These are phyloP conservation scores for Psidium friedrichsthalianum DNA, from an alignment of 345 rosid genomes.

Conservation along the genomic window DNA sequence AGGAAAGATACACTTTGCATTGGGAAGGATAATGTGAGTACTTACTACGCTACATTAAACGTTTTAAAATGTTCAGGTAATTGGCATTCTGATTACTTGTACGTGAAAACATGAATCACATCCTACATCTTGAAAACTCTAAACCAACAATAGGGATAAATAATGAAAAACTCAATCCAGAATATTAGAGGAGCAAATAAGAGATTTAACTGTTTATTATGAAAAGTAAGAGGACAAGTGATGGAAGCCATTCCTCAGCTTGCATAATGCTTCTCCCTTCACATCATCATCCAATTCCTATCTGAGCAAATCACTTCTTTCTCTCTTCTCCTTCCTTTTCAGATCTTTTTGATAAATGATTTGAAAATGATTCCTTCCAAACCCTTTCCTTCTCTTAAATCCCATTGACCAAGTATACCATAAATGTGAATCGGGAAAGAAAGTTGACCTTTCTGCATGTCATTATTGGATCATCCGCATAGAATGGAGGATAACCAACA, in stretches of 20 bases:
- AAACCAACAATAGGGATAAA: background rate
- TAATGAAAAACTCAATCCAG: background rate
- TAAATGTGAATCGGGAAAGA: background rate
- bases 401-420: background rate
- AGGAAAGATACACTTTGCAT: background rate
- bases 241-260: background rate
- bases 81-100: background rate
- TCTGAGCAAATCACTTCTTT: background rate
- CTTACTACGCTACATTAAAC: background rate
- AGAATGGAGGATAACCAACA: conserved; percentile 80
- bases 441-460: conserved; percentile 85
- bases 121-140: background rate
- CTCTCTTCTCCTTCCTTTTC: background rate
- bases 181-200: background rate
- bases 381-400: background rate
- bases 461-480: conserved; percentile 73
- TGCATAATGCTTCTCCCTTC: background rate
- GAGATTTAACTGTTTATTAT: background rate
- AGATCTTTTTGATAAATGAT: background rate
- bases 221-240: background rate
- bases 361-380: background rate
- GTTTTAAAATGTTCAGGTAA: background rate
- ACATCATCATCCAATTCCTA: background rate
- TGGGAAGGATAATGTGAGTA: background rate
- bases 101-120: background rate